A percentile compares a stretch with the other conserved stretches of the same genome.
Conservation (phyloP, 805 yeast genomes). For the Metschnikowia gruessii region DNA sequence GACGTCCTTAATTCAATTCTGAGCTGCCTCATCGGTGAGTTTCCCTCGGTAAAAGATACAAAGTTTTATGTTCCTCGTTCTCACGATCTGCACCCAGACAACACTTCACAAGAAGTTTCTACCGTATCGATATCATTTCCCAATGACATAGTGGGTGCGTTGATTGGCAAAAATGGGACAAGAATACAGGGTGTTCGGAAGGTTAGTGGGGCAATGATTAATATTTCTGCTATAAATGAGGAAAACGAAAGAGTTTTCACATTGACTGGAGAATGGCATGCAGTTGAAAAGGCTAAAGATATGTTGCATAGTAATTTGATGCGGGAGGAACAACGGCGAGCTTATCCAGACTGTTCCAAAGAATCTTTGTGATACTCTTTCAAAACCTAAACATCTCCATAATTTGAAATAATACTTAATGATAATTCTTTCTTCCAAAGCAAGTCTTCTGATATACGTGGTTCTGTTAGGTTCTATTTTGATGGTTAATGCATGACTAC, state of each 20-base stretch:
- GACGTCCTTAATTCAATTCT: conserved; percentile 56
- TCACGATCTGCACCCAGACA: conserved; percentile 2
- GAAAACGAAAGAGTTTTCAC: conserved; percentile 67
- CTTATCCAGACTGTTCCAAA: not conserved
- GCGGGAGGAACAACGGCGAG: conserved; percentile 51
- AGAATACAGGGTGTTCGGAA: conserved; percentile 84
- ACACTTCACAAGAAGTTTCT: conserved; percentile 30
- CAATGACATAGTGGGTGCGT: conserved; percentile 81
- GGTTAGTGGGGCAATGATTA: conserved; percentile 72
- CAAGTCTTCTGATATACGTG: too few relatives aligned
- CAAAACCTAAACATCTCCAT: not conserved
- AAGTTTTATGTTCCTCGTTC: conserved; percentile 58
- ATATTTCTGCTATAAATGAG: conserved; percentile 66
- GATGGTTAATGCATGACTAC: not conserved
- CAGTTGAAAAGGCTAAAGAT: conserved; percentile 56
- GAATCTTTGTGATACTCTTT: not conserved
- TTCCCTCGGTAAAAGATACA: conserved; percentile 62
- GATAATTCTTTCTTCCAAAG: too few relatives aligned
- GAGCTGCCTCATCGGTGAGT: conserved; percentile 72
- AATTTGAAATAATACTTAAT: too few relatives aligned
- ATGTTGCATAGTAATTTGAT: conserved; percentile 58
- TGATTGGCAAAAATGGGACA: conserved; percentile 82
- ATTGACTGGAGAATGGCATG: conserved; percentile 56
- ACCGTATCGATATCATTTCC: conserved; percentile 51
- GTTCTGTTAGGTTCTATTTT: not conserved